These are phyloP conservation scores for Stemphylium lycopersici DNA, from an alignment of 2,329 filamentous ascomycete genomes.

Conservation along the genomic window DNA sequence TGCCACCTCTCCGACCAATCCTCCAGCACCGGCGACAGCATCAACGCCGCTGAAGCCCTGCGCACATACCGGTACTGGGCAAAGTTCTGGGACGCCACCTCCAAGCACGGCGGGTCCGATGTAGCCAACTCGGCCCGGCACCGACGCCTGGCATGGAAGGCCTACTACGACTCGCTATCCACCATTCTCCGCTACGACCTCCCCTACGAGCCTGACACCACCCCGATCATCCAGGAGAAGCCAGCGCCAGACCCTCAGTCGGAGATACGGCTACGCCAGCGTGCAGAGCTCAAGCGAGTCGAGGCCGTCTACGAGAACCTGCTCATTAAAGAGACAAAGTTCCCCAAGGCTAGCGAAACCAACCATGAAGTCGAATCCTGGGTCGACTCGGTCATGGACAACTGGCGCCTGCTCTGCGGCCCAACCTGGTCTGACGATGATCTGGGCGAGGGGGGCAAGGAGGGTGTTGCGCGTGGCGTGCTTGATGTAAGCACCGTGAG, in stretches of 20 bases:
- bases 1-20: conserved; percentile 72
- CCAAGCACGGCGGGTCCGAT: conserved; percentile 25
- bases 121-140: conserved; percentile 27
- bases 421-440: conserved; percentile 80
- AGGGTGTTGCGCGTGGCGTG: conserved; percentile 74
- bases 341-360: conserved; percentile 81
- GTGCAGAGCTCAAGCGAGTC: conserved; percentile 77
- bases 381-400: conserved; percentile 77
- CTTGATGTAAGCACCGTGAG: conserved; percentile 62
- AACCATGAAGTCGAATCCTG: conserved; percentile 83
- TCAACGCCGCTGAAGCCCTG: conserved; percentile 48
- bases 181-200: conserved; percentile 72
- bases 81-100: conserved; percentile 63
- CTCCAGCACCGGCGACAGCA: conserved; percentile 45
- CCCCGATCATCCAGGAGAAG: conserved; percentile 28
- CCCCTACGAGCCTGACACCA: conserved; percentile 60
- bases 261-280: conserved; percentile 57
- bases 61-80: conserved; percentile 67
- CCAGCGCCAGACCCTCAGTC: conserved; percentile 29
- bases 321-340: conserved; percentile 77
- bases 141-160: conserved; percentile 76
- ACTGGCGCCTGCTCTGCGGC: conserved; percentile 84
- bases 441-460: conserved; percentile 79
- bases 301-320: conserved; percentile 81
- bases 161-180: conserved; percentile 83